These are phyloP conservation scores for Colletotrichum filicis DNA, from an alignment of 2,329 filamentous ascomycete genomes.

Conservation along the genomic window DNA sequence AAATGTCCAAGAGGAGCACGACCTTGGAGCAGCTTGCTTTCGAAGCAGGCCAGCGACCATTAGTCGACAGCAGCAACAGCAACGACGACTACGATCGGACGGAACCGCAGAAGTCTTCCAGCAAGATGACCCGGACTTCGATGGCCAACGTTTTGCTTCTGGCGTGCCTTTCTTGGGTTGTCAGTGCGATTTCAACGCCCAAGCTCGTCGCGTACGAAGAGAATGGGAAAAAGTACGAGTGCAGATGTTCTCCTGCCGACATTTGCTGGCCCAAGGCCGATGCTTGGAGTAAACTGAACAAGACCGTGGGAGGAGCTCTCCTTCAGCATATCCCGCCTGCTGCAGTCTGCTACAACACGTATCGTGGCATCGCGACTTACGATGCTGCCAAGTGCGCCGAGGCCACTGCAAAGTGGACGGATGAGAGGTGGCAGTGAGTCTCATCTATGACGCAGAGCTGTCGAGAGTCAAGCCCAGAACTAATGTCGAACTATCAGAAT, in stretches of 20 bases:
- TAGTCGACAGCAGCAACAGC: background rate
- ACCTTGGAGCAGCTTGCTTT: background rate
- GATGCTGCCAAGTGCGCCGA: conserved; percentile 47
- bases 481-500: conserved; percentile 37
- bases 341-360: conserved; percentile 52
- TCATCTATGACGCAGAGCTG: too few species aligned
- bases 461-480: background rate
- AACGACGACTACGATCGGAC: background rate
- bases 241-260: conserved; percentile 61
- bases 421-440: conserved; percentile 52
- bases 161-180: background rate
- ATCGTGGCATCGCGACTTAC: conserved; percentile 44
- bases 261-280: conserved; percentile 57
- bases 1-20: conserved; percentile 22
- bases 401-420: conserved; percentile 43
- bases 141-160: background rate
- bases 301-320: conserved; percentile 57
- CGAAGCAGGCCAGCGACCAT: background rate
- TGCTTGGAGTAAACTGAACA: conserved; percentile 58
- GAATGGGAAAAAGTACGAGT: conserved; percentile 38
- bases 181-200: background rate
- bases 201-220: conserved; percentile 18
- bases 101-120: background rate
- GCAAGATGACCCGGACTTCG: conserved; percentile 15
- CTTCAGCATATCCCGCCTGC: conserved; percentile 60